Percentiles rank a stretch among this genome's conserved stretches.
Evolutionary conservation across 2,329 filamentous ascomycete species (phyloP).

Genomic region (Aspergillus terreus): DNA sequence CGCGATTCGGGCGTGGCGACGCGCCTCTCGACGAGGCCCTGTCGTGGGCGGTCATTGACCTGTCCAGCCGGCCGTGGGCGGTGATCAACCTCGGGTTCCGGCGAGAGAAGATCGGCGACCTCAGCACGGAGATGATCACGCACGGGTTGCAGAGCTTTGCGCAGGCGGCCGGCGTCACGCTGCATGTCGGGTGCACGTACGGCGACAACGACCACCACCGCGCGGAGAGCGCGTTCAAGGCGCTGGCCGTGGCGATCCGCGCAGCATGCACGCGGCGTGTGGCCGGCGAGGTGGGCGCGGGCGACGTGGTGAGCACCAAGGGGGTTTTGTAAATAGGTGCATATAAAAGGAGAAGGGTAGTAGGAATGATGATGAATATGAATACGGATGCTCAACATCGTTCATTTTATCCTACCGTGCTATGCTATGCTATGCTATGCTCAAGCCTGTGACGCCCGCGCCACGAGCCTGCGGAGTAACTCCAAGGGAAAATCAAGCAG

Average conservation of each 20-base stretch:
- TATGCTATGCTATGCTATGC: too few relatives aligned
- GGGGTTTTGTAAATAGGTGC: conserved; percentile 63
- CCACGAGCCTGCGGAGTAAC: not conserved
- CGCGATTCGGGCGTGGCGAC: conserved; percentile 88
- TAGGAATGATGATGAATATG: not conserved
- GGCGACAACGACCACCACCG: conserved; percentile 95
- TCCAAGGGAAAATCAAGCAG: conserved; percentile 2
- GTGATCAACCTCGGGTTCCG: conserved; percentile 80
- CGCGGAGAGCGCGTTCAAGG: conserved; percentile 96
- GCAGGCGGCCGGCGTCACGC: conserved; percentile 81
- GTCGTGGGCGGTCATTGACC: conserved; percentile 87
- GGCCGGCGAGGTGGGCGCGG: conserved; percentile 76
- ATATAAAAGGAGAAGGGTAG: not conserved
- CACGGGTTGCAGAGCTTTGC: conserved; percentile 95
- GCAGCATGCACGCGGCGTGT: conserved; percentile 70
- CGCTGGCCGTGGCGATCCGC: conserved; percentile 79
- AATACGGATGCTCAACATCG: not conserved
- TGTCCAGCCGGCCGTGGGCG: conserved; percentile 84
- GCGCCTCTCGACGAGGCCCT: conserved; percentile 93
- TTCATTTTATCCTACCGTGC: too few relatives aligned
- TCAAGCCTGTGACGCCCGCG: not conserved
- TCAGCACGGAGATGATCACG: conserved; percentile 95
- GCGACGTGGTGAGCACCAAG: conserved; percentile 94
- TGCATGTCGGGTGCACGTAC: conserved; percentile 89
- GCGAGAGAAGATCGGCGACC: conserved; percentile 88